Conservation (phyloP, 2,329 filamentous ascomycete species). For the Stagonosporopsis rhizophila region DNA sequence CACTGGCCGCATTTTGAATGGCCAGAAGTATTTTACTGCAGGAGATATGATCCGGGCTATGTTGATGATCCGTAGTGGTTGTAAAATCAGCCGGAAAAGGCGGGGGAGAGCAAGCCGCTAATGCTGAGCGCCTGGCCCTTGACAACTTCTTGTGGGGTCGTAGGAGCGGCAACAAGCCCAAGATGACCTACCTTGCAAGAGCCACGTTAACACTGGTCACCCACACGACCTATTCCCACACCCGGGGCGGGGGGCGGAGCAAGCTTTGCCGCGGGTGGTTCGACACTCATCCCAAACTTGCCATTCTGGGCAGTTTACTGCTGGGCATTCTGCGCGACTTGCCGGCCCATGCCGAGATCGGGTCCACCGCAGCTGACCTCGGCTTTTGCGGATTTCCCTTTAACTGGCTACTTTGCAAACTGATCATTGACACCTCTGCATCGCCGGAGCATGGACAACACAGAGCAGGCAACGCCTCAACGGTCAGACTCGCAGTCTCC, state of each 20-base stretch:
- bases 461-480: background rate
- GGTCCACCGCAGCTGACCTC: background rate
- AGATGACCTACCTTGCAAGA: background rate
- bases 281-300: background rate
- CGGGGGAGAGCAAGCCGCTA: background rate
- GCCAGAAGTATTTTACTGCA: too few species aligned
- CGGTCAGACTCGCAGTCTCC: background rate
- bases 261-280: conserved; percentile 1
- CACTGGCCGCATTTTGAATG: background rate
- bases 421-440: background rate
- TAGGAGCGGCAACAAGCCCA: too few species aligned
- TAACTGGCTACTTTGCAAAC: conserved; percentile 1
- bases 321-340: background rate
- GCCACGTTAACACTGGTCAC: background rate
- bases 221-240: background rate
- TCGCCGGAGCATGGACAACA: background rate
- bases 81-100: background rate
- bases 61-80: background rate
- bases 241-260: background rate
- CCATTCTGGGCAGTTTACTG: background rate
- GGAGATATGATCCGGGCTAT: background rate
- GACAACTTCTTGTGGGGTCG: background rate
- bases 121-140: background rate
- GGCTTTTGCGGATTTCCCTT: background rate
- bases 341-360: background rate